phyloP scores from a whole-genome alignment of 2,329 filamentous ascomycete species.

The Periglandula ipomoeae region DNA sequence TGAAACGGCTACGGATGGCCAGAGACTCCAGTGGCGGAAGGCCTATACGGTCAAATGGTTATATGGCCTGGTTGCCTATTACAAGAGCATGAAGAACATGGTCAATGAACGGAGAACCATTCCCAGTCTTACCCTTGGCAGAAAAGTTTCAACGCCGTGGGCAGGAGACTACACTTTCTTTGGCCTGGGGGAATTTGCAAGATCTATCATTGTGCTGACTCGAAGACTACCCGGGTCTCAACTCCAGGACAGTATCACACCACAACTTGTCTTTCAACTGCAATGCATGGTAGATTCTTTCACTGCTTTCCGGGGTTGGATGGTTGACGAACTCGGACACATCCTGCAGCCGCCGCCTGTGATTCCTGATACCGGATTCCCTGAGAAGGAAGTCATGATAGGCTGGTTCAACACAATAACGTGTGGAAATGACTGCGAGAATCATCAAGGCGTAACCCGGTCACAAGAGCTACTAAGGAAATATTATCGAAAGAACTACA shows the following conservation, averaged over 20 bases:
- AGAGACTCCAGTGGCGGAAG: constrained; percentile 36
- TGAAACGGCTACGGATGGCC: constrained; percentile 23
- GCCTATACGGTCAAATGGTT: constrained; percentile 42
- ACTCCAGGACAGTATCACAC: constrained; percentile 30
- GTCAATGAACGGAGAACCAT: neutral
- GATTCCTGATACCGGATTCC: neutral
- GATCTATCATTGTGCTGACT: constrained; percentile 32
- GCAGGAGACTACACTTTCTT: constrained; percentile 25
- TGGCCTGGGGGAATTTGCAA: constrained; percentile 37
- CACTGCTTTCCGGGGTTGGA: constrained; percentile 35
- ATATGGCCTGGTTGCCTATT: constrained; percentile 40
- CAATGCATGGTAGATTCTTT: constrained; percentile 42
- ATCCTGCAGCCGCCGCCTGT: neutral
- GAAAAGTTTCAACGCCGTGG: constrained; percentile 13
- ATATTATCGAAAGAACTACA: neutral
- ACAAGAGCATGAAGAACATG: constrained; percentile 15
- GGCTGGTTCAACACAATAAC: neutral
- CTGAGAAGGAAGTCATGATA: neutral
- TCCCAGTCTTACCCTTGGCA: neutral
- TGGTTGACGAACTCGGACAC: constrained; percentile 9
- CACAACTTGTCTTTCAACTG: constrained; percentile 39
- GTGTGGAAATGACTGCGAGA: neutral
- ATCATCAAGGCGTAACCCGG: neutral
- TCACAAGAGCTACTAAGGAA: neutral
- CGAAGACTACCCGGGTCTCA: constrained; percentile 32